Conservation (phyloP, 2,329 filamentous ascomycete species). For the Neoarthrinium moseri region DNA sequence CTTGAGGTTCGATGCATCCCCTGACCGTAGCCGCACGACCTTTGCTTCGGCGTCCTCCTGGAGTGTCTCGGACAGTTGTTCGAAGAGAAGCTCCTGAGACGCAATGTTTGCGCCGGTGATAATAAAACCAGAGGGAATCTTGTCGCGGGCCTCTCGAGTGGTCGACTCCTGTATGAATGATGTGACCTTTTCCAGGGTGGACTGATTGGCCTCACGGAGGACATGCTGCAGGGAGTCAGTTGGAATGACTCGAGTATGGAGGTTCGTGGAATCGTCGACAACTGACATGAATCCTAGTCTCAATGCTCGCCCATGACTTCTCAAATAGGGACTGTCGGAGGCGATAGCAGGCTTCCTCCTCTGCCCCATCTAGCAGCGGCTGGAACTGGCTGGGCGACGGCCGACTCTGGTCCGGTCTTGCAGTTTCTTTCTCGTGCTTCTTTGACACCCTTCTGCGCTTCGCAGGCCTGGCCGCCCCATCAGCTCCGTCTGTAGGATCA, state of each 20-base stretch:
- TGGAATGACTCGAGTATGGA: conserved; percentile 8
- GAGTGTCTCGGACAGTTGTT: conserved; percentile 63
- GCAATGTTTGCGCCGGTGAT: conserved; percentile 78
- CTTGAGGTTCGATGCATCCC: conserved; percentile 73
- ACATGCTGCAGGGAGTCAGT: conserved; percentile 41
- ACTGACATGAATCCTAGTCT: conserved; percentile 60
- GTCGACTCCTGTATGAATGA: conserved; percentile 48
- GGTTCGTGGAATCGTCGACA: conserved; percentile 24
- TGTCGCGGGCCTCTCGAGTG: conserved; percentile 32
- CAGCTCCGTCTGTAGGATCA: conserved; percentile 43
- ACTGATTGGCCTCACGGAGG: conserved; percentile 58
- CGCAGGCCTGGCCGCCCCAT: conserved; percentile 37
- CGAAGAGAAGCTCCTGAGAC: conserved; percentile 71
- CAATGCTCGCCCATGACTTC: conserved; percentile 62
- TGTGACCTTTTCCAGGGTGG: conserved; percentile 57
- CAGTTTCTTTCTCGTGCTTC: conserved; percentile 24
- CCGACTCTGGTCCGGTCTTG: background rate
- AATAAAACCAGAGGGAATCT: conserved; percentile 69
- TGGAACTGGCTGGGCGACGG: conserved; percentile 37
- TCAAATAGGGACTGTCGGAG: conserved; percentile 61
- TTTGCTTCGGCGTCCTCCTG: conserved; percentile 45
- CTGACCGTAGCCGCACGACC: conserved; percentile 67
- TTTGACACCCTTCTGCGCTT: conserved; percentile 58
- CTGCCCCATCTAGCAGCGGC: conserved; percentile 53
- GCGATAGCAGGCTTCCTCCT: conserved; percentile 45